These are phyloP conservation scores for Dendrobium catenatum DNA, from an alignment of 106 monocot species.

Conservation along the genomic window DNA sequence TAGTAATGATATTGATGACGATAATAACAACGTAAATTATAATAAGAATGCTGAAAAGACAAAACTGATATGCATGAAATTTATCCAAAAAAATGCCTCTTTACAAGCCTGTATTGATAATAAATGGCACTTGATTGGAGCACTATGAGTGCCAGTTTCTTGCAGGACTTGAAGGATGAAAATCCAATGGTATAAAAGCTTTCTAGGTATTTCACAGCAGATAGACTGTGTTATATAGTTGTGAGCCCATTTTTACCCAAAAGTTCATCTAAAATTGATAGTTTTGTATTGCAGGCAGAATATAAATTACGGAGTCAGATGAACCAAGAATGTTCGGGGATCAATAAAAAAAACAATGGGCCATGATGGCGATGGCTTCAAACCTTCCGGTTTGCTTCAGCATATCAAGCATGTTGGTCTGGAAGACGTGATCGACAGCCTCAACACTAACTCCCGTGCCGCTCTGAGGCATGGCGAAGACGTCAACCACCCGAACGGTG, in stretches of 20 bases:
- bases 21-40: background rate
- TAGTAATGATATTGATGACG: too few species aligned
- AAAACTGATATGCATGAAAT: background rate
- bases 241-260: background rate
- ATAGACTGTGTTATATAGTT: background rate
- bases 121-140: background rate
- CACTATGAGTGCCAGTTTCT: background rate
- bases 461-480: constrained; percentile 97
- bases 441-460: constrained; percentile 93
- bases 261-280: background rate
- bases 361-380: background rate
- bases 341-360: background rate
- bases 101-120: background rate
- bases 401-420: constrained; percentile 82
- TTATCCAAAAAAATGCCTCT: background rate
- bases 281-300: too few species aligned
- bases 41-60: background rate
- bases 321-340: background rate
- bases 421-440: constrained; percentile 89
- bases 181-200: background rate
- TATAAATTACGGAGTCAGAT: background rate
- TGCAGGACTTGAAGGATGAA: background rate
- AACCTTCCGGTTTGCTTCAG: constrained; percentile 73
- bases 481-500: constrained; percentile 89
- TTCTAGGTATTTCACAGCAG: background rate